Conservation (phyloP, 1,284 basidiomycete species). For the Mycena citricolor region DNA sequence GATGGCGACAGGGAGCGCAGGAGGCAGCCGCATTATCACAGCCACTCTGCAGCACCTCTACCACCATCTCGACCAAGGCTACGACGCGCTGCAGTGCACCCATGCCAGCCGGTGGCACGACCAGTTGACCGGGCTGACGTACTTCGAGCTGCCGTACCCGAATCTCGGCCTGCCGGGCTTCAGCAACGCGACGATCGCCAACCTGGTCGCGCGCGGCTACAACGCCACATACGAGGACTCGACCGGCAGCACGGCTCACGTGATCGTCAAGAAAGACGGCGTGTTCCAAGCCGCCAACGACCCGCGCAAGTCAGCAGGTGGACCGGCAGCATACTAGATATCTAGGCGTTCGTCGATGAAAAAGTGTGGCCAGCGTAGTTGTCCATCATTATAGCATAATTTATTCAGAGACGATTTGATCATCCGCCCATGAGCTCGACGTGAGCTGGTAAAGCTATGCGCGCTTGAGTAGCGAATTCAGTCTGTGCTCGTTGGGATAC, state of each 20-base stretch:
- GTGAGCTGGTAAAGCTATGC: not conserved
- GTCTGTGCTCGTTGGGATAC: not conserved
- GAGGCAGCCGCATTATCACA: slow-evolving; percentile 33
- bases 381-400: too few species aligned
- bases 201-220: slow-evolving; percentile 25
- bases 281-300: not conserved
- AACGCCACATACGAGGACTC: slow-evolving; percentile 24
- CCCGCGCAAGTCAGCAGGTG: not conserved
- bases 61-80: slow-evolving; percentile 28
- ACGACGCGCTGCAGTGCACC: slow-evolving; percentile 20
- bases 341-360: too few species aligned
- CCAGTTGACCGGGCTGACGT: slow-evolving; percentile 26
- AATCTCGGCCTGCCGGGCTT: slow-evolving; percentile 21
- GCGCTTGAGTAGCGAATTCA: slow-evolving; percentile 2
- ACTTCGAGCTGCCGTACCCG: slow-evolving; percentile 24
- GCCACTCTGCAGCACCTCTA: slow-evolving; percentile 32
- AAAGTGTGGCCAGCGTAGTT: too few species aligned
- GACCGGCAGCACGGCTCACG: slow-evolving; percentile 22
- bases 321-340: not conserved
- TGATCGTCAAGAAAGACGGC: slow-evolving; percentile 7
- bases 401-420: too few species aligned
- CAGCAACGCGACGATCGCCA: slow-evolving; percentile 26
- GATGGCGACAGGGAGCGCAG: slow-evolving; percentile 31
- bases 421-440: slow-evolving; percentile 19
- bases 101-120: slow-evolving; percentile 30